A percentile compares a stretch with the other conserved stretches of the same genome.
These are phyloP conservation scores for Kwoniella mangroviensis DNA, from an alignment of 768 basidiomycete species.

Conservation along the genomic window DNA sequence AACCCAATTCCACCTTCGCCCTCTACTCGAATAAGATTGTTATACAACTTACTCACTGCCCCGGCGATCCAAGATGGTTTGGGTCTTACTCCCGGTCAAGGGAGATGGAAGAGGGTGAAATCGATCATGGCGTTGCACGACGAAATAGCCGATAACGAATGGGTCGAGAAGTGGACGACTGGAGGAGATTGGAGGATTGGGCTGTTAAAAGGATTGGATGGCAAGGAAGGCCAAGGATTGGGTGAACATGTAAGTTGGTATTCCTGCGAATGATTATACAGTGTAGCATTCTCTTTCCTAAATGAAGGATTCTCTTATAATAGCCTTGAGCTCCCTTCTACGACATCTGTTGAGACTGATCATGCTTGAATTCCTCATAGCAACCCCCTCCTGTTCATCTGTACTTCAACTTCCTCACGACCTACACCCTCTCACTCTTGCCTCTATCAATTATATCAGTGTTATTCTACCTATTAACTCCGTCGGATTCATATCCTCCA, in stretches of 20 bases:
- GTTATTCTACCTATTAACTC: constrained; percentile 65
- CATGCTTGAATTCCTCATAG: constrained; percentile 13
- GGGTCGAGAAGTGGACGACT: constrained; percentile 60
- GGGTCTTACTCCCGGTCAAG: constrained; percentile 73
- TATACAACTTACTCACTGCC: constrained; percentile 56
- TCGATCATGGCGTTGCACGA: constrained; percentile 85
- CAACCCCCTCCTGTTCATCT: constrained; percentile 53
- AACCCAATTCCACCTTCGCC: constrained; percentile 65
- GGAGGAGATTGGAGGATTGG: constrained; percentile 53
- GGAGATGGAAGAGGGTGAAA: constrained; percentile 79
- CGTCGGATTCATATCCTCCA: constrained; percentile 69
- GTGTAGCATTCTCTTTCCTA: too few relatives aligned
- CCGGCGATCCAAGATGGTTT: constrained; percentile 78
- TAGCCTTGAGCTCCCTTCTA: too few relatives aligned
- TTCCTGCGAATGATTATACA: background rate
- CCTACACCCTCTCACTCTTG: constrained; percentile 78
- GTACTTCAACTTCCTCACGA: constrained; percentile 82
- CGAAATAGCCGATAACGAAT: constrained; percentile 59
- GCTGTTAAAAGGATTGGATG: constrained; percentile 36
- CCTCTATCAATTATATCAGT: constrained; percentile 76
- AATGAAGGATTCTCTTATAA: too few relatives aligned
- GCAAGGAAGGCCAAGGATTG: constrained; percentile 27
- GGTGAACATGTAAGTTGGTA: constrained; percentile 44
- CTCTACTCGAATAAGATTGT: constrained; percentile 55
- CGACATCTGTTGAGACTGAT: background rate